Evolutionary conservation across 768 basidiomycete species (phyloP).

Genomic region (Mycena kentingensis): DNA sequence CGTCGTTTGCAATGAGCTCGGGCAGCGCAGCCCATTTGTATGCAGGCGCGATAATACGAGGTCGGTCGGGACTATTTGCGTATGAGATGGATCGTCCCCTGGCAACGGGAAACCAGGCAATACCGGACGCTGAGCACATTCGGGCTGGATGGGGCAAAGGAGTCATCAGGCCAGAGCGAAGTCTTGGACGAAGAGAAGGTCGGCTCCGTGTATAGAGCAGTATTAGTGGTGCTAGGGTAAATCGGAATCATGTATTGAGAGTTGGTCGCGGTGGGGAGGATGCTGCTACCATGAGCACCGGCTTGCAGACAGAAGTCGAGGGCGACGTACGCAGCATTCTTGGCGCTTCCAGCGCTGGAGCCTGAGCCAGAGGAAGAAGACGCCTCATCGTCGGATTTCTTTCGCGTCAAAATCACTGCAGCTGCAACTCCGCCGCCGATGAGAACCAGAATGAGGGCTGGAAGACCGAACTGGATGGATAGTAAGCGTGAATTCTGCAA

Average conservation of each 20-base stretch:
- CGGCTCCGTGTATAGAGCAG: conserved; percentile 68
- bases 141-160: conserved; percentile 70
- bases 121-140: conserved; percentile 57
- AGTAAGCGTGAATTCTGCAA: neutral
- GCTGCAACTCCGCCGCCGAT: conserved; percentile 78
- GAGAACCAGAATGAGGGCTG: conserved; percentile 63
- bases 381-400: conserved; percentile 24
- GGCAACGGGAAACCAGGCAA: too few relatives aligned
- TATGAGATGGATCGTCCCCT: too few relatives aligned
- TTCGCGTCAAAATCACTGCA: conserved; percentile 67
- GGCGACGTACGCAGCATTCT: too few relatives aligned
- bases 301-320: too few relatives aligned
- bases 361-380: conserved; percentile 45
- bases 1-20: conserved; percentile 73
- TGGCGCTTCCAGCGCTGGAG: conserved; percentile 53
- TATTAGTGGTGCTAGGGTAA: conserved; percentile 88
- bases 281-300: too few relatives aligned
- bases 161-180: conserved; percentile 82
- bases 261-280: conserved; percentile 78
- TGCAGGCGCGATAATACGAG: conserved; percentile 85
- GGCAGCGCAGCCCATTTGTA: conserved; percentile 94
- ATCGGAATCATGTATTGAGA: conserved; percentile 79
- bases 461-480: conserved; percentile 53
- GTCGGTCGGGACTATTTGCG: conserved; percentile 82
- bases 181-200: conserved; percentile 62